These are phyloP conservation scores for Melastoma malabathricum DNA, from an alignment of 345 rosid species.

Conservation along the genomic window DNA sequence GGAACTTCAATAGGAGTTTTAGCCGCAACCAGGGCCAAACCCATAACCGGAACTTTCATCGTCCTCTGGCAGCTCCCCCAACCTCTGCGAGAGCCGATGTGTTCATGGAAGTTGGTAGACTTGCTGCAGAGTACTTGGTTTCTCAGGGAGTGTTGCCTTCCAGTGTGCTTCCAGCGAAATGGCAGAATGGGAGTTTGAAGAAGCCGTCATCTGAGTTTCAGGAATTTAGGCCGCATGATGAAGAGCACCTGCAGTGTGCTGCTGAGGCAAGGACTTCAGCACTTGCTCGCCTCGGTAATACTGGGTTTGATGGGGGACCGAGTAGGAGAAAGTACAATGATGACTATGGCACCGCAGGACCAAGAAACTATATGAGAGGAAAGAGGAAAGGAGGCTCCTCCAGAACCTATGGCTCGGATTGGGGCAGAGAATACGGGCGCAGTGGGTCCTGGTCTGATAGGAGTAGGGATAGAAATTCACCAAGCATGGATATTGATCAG, in stretches of 20 bases:
- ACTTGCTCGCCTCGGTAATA: slow-evolving; percentile 36
- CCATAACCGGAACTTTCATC: slow-evolving; percentile 38
- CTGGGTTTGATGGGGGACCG: slow-evolving; percentile 25
- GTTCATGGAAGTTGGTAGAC: slow-evolving; percentile 86
- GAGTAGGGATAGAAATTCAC: slow-evolving; percentile 23
- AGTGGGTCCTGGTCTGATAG: slow-evolving; percentile 63
- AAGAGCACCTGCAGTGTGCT: slow-evolving; percentile 21
- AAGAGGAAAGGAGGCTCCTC: slow-evolving; percentile 52
- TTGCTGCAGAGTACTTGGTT: slow-evolving; percentile 86
- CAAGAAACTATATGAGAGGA: slow-evolving; percentile 41
- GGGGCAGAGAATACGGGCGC: slow-evolving; percentile 58
- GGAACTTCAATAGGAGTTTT: slow-evolving; percentile 64
- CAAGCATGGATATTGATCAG: slow-evolving; percentile 4
- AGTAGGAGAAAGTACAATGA: slow-evolving; percentile 54
- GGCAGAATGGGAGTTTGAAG: slow-evolving; percentile 65
- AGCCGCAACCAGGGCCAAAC: slow-evolving; percentile 66
- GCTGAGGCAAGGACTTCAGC: slow-evolving; percentile 38
- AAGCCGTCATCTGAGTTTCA: slow-evolving; percentile 42
- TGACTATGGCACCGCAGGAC: slow-evolving; percentile 39
- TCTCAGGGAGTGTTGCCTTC: slow-evolving; percentile 62
- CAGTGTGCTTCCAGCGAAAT: slow-evolving; percentile 47
- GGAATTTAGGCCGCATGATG: slow-evolving; percentile 56
- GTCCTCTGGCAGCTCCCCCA: slow-evolving; percentile 20
- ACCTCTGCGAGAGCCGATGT: slow-evolving; percentile 43
- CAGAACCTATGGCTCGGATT: slow-evolving; percentile 41